phyloP scores from a whole-genome alignment of 441 rosid genomes.

The Macaranga tanarius region DNA sequence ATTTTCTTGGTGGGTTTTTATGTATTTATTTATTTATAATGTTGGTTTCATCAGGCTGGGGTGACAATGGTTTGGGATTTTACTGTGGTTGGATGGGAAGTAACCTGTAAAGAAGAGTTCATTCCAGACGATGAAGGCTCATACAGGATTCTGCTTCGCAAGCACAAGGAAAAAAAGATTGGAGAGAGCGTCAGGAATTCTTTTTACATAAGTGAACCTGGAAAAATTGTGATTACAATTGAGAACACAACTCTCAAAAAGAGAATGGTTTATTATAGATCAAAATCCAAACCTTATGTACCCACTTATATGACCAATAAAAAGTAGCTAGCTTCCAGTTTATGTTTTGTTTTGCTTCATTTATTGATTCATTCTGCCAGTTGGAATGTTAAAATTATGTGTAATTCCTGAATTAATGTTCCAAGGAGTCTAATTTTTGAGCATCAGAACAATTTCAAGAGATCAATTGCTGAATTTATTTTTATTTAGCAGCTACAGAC shows the following conservation, averaged over 20 bases:
- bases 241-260: slow-evolving; percentile 37
- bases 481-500: too few species aligned
- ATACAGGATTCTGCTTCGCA: slow-evolving; percentile 38
- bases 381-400: too few species aligned
- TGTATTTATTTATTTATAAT: neutral
- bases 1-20: neutral
- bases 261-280: slow-evolving; percentile 47
- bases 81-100: slow-evolving; percentile 56
- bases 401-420: too few species aligned
- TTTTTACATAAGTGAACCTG: slow-evolving; percentile 53
- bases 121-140: slow-evolving; percentile 64
- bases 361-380: too few species aligned
- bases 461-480: too few species aligned
- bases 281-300: slow-evolving; percentile 40
- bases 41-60: slow-evolving; percentile 33
- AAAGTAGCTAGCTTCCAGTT: neutral
- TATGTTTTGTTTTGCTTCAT: neutral
- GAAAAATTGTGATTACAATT: slow-evolving; percentile 48
- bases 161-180: slow-evolving; percentile 30
- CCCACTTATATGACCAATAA: slow-evolving; percentile 30
- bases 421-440: too few species aligned
- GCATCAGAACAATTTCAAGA: too few species aligned
- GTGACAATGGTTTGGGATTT: slow-evolving; percentile 51
- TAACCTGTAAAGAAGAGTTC: slow-evolving; percentile 51
- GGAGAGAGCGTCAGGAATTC: slow-evolving; percentile 46